phyloP scores from a whole-genome alignment of 2,329 filamentous ascomycete genomes.

The Hypoxylon sp. region DNA sequence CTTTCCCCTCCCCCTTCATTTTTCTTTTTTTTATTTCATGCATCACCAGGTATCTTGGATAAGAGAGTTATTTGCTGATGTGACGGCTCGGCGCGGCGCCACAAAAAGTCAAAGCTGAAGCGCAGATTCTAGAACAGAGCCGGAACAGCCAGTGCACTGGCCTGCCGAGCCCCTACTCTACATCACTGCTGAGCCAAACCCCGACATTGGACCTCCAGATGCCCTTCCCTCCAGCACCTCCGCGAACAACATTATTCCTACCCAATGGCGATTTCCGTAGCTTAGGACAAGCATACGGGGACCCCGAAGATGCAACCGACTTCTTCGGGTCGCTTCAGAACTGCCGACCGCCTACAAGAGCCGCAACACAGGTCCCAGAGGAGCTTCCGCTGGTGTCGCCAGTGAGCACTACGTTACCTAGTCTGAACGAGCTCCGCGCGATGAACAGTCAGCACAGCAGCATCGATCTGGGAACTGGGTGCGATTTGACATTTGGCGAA shows the following conservation, averaged over 20 bases:
- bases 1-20: not conserved
- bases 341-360: constrained; percentile 1
- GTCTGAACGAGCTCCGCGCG: constrained; percentile 6
- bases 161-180: constrained; percentile 4
- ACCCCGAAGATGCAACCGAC: not conserved
- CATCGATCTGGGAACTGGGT: not conserved
- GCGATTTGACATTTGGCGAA: not conserved
- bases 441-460: not conserved
- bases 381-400: not conserved
- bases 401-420: constrained; percentile 1
- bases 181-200: not conserved
- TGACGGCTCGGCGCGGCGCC: not conserved
- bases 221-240: not conserved
- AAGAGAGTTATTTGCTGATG: constrained; percentile 9
- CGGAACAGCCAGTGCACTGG: constrained; percentile 3
- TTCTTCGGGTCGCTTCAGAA: constrained; percentile 6
- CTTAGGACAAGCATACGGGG: constrained; percentile 5
- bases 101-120: constrained; percentile 11
- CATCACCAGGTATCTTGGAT: not conserved
- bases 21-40: not conserved
- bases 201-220: constrained; percentile 7
- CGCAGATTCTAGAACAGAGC: constrained; percentile 8
- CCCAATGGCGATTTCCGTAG: constrained; percentile 5
- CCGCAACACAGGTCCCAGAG: not conserved
- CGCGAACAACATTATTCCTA: constrained; percentile 1